phyloP scores from a whole-genome alignment of 495 filamentous ascomycete genomes.

The Aspergillus nanangensis region DNA sequence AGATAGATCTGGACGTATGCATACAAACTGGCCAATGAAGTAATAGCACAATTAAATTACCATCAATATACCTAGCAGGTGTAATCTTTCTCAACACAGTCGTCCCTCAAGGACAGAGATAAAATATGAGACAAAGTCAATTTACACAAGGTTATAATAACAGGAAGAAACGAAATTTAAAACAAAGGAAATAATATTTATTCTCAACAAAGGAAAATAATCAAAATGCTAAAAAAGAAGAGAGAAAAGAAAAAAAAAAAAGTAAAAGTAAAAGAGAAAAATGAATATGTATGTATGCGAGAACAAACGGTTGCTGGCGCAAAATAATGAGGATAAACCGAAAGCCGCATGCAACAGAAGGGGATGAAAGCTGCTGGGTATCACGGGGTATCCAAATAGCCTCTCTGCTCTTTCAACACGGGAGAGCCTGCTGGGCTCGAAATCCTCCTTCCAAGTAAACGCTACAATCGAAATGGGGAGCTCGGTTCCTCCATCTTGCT shows the following conservation, averaged over 20 bases:
- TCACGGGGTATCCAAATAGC: slow-evolving; percentile 44
- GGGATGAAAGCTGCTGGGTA: slow-evolving; percentile 41
- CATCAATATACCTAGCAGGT: no score
- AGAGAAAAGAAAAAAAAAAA: slow-evolving; percentile 22
- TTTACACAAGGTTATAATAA: neutral
- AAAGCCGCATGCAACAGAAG: slow-evolving; percentile 38
- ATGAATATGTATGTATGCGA: slow-evolving; percentile 28
- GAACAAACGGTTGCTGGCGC: slow-evolving; percentile 20
- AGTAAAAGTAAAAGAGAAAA: slow-evolving; percentile 28
- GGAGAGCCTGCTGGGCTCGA: slow-evolving; percentile 18
- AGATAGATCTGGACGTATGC: no score
- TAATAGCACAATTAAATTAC: no score
- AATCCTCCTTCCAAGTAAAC: slow-evolving; percentile 21
- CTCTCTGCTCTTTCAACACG: slow-evolving; percentile 31
- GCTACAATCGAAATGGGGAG: slow-evolving; percentile 9
- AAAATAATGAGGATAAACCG: slow-evolving; percentile 23
- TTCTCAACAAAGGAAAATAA: slow-evolving; percentile 17
- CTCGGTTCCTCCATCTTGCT: slow-evolving; percentile 14
- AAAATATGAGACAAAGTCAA: slow-evolving; percentile 4
- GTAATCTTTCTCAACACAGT: neutral
- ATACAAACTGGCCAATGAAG: no score
- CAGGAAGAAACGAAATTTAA: slow-evolving; percentile 20
- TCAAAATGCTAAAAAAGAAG: slow-evolving; percentile 22
- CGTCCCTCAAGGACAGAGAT: neutral
- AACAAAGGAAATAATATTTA: slow-evolving; percentile 33